Conservation (phyloP, 345 rosid species). For the Barbarea vulgaris region DNA sequence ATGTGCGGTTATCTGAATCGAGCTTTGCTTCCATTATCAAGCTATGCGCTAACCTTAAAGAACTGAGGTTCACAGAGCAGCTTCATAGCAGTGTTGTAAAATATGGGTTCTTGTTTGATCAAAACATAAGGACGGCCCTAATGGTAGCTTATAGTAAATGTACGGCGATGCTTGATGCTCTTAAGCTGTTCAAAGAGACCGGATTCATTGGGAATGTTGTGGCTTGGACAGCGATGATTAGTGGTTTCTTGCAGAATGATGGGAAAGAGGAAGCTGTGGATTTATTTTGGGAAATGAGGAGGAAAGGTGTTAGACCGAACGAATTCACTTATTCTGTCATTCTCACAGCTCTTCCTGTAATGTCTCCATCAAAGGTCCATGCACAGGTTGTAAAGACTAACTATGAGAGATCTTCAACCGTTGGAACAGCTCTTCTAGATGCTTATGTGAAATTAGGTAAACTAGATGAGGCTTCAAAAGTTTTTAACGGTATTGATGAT, state of each 20-base stretch:
- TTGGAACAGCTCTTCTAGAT: conserved; percentile 86
- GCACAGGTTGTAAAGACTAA: conserved; percentile 73
- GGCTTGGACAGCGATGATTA: conserved; percentile 81
- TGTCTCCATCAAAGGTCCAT: conserved; percentile 66
- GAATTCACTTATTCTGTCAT: conserved; percentile 78
- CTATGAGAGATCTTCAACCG: conserved; percentile 54
- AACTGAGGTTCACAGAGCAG: conserved; percentile 60
- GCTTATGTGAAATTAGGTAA: conserved; percentile 70
- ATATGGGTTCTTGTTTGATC: conserved; percentile 57
- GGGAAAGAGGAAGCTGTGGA: conserved; percentile 52
- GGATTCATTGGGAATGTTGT: conserved; percentile 58
- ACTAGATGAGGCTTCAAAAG: conserved; percentile 58
- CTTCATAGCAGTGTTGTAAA: conserved; percentile 66
- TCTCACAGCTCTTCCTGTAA: conserved; percentile 59
- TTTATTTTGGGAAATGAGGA: conserved; percentile 60
- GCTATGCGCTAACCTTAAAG: conserved; percentile 65
- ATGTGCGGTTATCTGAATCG: conserved; percentile 53
- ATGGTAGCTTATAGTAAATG: conserved; percentile 75
- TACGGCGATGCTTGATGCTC: conserved; percentile 56
- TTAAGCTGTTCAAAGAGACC: conserved; percentile 50
- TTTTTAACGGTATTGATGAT: conserved; percentile 56
- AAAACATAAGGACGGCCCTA: conserved; percentile 57
- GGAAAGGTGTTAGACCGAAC: conserved; percentile 70
- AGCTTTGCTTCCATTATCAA: conserved; percentile 60
- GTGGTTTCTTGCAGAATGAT: conserved; percentile 72